Conservation (phyloP, 371 early-diverging fungal species). For the Encephalitozoon romaleae region DNA sequence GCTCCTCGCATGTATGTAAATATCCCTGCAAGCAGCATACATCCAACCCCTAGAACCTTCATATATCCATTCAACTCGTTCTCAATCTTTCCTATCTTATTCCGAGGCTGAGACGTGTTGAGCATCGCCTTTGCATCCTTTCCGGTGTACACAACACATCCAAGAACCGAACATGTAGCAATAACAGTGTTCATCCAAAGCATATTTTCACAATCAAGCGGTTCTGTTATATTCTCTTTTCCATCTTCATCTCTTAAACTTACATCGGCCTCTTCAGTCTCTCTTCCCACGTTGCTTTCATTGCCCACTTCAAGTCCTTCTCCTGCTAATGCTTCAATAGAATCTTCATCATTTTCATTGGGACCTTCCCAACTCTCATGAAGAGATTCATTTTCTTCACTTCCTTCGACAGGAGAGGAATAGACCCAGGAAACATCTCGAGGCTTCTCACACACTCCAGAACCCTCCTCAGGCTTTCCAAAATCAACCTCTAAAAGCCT, state of each 20-base stretch:
- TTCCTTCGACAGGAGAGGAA: not conserved
- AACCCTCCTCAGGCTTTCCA: not conserved
- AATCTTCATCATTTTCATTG: not conserved
- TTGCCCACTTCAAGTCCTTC: not conserved
- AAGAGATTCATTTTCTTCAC: not conserved
- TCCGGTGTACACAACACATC: conserved; percentile 89
- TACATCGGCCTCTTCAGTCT: conserved; percentile 26
- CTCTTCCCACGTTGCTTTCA: not conserved
- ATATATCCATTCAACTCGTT: conserved; percentile 79
- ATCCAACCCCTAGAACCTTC: conserved; percentile 59
- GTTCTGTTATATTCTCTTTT: conserved; percentile 62
- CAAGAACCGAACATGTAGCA: conserved; percentile 79
- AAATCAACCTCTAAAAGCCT: not conserved
- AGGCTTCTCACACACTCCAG: not conserved
- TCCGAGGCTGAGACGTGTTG: conserved; percentile 86
- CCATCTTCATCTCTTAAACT: not conserved
- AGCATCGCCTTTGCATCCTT: conserved; percentile 85
- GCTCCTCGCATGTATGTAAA: conserved; percentile 82
- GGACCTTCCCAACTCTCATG: not conserved
- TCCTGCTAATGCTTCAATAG: not conserved
- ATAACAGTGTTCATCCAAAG: conserved; percentile 94
- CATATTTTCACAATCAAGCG: conserved; percentile 79
- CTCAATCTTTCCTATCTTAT: conserved; percentile 87
- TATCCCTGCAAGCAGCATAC: conserved; percentile 63
- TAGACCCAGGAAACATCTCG: not conserved